Evolutionary conservation across 1,139 yeast genomes (phyloP).

Genomic region (Sugiyamaella xylanicola): DNA sequence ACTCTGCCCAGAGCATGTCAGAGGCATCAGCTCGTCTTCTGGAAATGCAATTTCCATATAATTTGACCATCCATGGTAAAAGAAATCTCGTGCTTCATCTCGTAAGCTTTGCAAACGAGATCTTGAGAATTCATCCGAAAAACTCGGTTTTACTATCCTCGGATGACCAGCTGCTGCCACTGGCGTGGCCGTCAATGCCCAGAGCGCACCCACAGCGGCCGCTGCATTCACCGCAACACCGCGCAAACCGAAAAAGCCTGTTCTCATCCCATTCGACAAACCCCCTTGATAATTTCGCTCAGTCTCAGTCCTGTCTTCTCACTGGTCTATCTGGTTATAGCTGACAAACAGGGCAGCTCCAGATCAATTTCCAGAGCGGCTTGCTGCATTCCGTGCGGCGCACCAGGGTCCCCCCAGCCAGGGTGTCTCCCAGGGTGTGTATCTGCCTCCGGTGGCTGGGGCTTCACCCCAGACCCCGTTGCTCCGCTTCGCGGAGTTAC

Average conservation of each 20-base stretch:
- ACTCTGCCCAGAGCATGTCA: constrained; percentile 68
- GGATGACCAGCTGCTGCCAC: background rate
- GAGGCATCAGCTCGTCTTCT: constrained; percentile 76
- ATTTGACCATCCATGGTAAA: constrained; percentile 75
- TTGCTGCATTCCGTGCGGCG: no score
- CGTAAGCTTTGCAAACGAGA: constrained; percentile 1
- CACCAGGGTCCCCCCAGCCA: no score
- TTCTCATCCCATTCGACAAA: background rate
- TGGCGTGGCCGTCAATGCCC: no score
- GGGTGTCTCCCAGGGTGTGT: no score
- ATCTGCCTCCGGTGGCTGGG: background rate
- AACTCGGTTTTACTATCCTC: constrained; percentile 7
- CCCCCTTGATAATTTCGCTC: background rate
- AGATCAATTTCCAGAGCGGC: no score
- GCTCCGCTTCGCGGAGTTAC: background rate
- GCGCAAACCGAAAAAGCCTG: background rate
- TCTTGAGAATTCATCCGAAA: constrained; percentile 9
- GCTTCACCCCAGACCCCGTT: background rate
- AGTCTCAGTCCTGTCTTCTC: background rate
- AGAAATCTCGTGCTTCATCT: constrained; percentile 57
- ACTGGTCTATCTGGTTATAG: background rate
- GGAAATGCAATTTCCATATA: constrained; percentile 78
- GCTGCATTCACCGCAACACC: background rate
- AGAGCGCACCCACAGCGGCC: background rate
- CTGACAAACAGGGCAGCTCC: no score